Evolutionary conservation across 306 rosid species (phyloP).

Genomic region (Cicer cuneatum): DNA sequence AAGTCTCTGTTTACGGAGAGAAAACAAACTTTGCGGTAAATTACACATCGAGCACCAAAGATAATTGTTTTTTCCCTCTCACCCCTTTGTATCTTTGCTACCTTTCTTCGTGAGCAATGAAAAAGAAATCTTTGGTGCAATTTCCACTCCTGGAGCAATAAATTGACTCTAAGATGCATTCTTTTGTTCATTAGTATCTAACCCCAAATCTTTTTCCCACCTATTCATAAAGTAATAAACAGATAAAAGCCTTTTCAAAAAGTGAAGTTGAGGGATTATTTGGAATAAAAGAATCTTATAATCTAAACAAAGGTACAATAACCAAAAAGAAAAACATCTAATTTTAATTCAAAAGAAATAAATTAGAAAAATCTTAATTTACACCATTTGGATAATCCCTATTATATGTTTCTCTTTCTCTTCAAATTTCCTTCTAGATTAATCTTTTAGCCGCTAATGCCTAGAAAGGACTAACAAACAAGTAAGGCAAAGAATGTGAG

Average conservation of each 20-base stretch:
- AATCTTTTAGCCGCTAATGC: constrained; percentile 33
- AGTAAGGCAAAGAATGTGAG: constrained; percentile 72
- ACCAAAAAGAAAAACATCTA: not conserved
- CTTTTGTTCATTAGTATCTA: constrained; percentile 21
- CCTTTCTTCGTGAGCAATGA: constrained; percentile 44
- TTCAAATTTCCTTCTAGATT: not conserved
- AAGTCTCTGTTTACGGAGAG: constrained; percentile 27
- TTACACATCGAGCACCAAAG: constrained; percentile 28
- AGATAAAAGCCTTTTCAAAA: constrained; percentile 25
- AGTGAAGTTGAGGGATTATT: constrained; percentile 17
- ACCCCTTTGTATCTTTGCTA: not conserved
- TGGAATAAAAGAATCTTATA: constrained; percentile 64
- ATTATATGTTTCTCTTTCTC: constrained; percentile 12
- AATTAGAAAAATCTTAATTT: constrained; percentile 26
- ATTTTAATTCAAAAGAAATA: constrained; percentile 42
- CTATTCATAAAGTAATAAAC: constrained; percentile 39
- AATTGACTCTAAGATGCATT: constrained; percentile 49
- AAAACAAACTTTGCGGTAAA: not conserved
- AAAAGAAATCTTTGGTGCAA: constrained; percentile 33
- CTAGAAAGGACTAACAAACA: constrained; percentile 56
- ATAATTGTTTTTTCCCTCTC: not conserved
- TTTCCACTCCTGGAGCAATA: constrained; percentile 17
- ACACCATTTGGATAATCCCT: constrained; percentile 48
- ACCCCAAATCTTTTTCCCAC: constrained; percentile 44
- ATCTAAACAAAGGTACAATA: constrained; percentile 36